Base-by-base conservation (phyloP, 2,329 filamentous ascomycete species). In the Aspergillus awamori region DNA sequence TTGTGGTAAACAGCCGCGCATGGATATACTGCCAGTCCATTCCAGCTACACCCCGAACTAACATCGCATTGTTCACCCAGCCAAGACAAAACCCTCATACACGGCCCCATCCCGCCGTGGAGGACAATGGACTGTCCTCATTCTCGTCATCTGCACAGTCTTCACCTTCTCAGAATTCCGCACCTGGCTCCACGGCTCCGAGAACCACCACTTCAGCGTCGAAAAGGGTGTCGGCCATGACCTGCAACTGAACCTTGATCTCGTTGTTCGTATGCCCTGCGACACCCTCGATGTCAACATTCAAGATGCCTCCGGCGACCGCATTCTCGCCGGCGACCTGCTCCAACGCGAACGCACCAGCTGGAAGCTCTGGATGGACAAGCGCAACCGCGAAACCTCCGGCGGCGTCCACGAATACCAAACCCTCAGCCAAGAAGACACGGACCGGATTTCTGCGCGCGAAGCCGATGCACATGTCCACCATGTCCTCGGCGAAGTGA, bases 61-160 rank as follows among this genome's bases (percentile, higher is more conserved):
- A 68, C 55, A 24, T 57, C 22, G 28, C 6, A 15, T 6, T 20
- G n/a, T 15, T 11, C 39, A 38, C 62, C 57, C 73, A 97, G 93
- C 95, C 67, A 98, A 99, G 83, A 92, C 94, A 57, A 98, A 98
- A 81, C 87, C 93, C 15, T 92, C 94, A 73, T 99, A 97, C 79
- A 89, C 95, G 58, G 89, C 90, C 51, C 87, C 89, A 66, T 96
- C 92, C 33, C 86, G 90, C 39, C 90, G 90, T 71, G 96, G 95
- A 71, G 94, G 94, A 64, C 93, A 96, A 80, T 97, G 93, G 91
- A 98, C 95, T 22, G 85, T 97, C 52, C 85, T 88, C 55, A 91
- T 99, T 80, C 81, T 90, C 62, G 65, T 91, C 54, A 82, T 96
- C 65, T 95, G 92, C 65, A 74, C 88, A 64, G 74, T 92, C 64